These are phyloP conservation scores for Penicillium sclerotigenum DNA, from an alignment of 2,329 filamentous ascomycete genomes.

Conservation along the genomic window DNA sequence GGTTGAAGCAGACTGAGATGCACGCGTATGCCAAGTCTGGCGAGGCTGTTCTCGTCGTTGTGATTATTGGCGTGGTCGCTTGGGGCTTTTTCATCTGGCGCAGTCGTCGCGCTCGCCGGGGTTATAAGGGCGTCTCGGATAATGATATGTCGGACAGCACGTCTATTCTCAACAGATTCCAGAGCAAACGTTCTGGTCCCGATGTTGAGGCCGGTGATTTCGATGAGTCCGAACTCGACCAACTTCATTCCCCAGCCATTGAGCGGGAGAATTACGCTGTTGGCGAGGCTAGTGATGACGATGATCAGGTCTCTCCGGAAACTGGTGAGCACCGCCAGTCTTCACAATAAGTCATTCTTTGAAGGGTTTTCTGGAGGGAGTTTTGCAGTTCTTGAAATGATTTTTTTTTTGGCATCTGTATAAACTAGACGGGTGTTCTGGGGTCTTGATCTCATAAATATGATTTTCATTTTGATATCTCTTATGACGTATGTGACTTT, in stretches of 20 bases:
- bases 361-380: background rate
- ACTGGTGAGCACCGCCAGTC: background rate
- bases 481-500: too few relatives aligned
- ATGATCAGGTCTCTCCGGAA: constrained; percentile 13
- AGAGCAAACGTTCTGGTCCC: constrained; percentile 39
- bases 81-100: constrained; percentile 73
- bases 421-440: constrained; percentile 2
- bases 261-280: constrained; percentile 47
- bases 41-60: constrained; percentile 78
- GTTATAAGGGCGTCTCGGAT: constrained; percentile 43
- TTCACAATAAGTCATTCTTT: constrained; percentile 8
- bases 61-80: constrained; percentile 66
- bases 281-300: constrained; percentile 47
- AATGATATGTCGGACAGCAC: constrained; percentile 36
- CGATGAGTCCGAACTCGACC: constrained; percentile 60
- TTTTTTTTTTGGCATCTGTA: constrained; percentile 6
- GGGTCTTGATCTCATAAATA: background rate
- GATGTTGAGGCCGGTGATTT: constrained; percentile 63
- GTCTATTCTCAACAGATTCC: constrained; percentile 50
- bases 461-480: background rate
- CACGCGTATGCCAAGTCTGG: constrained; percentile 84
- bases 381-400: background rate
- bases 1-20: constrained; percentile 82
- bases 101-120: constrained; percentile 49
- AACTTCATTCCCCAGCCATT: constrained; percentile 43